Base-by-base conservation (phyloP, 805 yeast genomes). In the Suhomyces faveliae region DNA sequence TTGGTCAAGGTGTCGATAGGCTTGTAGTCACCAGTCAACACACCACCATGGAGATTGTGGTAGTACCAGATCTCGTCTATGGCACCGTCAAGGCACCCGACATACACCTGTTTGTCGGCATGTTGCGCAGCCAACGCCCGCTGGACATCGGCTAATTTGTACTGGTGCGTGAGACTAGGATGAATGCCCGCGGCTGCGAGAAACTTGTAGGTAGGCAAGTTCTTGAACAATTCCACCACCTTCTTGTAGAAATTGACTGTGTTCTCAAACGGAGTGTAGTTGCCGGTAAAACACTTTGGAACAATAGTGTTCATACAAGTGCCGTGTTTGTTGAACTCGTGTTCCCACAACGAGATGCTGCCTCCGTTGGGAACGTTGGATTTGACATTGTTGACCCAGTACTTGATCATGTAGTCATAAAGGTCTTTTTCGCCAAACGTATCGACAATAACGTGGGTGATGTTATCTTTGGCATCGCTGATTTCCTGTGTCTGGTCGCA, bases 61-160 rank as follows among this genome's bases (percentile, higher is more conserved):
- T 79, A 89, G 68, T 90, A 91, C 95, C 96, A 91, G 39, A 85
- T 70, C 63, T 85, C 85, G 54, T 77, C 78, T 44, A 84, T 64
- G 54, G 72, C 59, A 51, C 60, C 60, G 57, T 61, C 47, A 46
- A 60, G 50, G 53, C 77, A 72, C 33, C 66, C 66, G 60, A 72
- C 64, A 47, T 57, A 69, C 10, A 70, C 76, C 19, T 61, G 43
- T 27, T 64, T 51, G 12, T 68, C 74, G 17, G 53, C 60, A 50
- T 66, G 66, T 35, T 62, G 59, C 42, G 56, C 55, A 35, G 60
- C 50, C 48, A 72, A 63, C 1, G 76, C 76, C 2, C 52, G 56
- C 30, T 54, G 53, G 24, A 72, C 63, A 46, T 72, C 66, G 15
- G 51, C 46, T 40, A 58, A 59, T 22, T 68, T 63, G 52, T 72